Evolutionary conservation across 352 stramenopile genomes (phyloP).

Genomic region (Poterioochromonas sp.): DNA sequence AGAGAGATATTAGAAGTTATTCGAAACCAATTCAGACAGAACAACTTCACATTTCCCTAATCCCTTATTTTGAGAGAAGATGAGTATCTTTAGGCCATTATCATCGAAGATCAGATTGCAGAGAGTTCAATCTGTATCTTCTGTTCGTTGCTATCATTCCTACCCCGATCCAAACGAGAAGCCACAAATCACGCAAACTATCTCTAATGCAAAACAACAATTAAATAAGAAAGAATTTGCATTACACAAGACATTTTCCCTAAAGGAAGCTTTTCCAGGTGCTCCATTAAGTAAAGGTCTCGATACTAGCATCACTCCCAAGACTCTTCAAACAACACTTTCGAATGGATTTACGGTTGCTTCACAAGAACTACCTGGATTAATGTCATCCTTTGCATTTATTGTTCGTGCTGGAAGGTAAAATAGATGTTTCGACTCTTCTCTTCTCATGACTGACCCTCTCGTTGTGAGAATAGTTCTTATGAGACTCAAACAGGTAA

Average conservation of each 20-base stretch:
- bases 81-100: no score
- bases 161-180: slow-evolving; percentile 25
- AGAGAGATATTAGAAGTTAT: no score
- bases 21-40: no score
- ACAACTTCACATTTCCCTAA: no score
- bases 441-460: background rate
- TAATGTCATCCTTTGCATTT: slow-evolving; percentile 20
- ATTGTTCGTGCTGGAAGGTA: slow-evolving; percentile 18
- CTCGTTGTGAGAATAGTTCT: background rate
- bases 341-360: slow-evolving; percentile 19
- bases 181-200: background rate
- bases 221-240: background rate
- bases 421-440: no score
- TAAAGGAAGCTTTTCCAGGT: background rate
- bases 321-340: background rate
- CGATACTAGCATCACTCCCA: background rate
- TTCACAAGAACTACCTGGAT: background rate
- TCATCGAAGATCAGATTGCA: no score
- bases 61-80: no score
- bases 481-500: background rate
- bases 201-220: background rate
- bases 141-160: slow-evolving; percentile 29
- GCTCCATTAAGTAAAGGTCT: background rate
- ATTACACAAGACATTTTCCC: background rate
- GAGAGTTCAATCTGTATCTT: no score